These are phyloP conservation scores for Teratosphaeria epicoccoides DNA, from an alignment of 2,329 filamentous ascomycete genomes.

Conservation along the genomic window DNA sequence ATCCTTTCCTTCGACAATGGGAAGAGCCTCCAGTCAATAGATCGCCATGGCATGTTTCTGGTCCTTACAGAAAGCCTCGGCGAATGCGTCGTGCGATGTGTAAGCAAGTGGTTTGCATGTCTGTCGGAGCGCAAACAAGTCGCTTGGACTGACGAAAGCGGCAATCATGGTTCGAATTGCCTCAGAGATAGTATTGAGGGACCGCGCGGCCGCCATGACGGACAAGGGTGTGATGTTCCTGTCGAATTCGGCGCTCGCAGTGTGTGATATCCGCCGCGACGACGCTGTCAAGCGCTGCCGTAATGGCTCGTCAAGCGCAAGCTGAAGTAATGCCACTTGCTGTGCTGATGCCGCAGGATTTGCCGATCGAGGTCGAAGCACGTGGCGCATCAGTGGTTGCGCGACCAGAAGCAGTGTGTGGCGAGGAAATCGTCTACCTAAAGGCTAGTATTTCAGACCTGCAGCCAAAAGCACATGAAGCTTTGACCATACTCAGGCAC, in stretches of 20 bases:
- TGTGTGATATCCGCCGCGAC: no score
- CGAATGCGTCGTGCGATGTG: background rate
- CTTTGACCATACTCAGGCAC: background rate
- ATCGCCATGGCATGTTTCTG: background rate
- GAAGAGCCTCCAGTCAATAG: background rate
- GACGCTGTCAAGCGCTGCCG: background rate
- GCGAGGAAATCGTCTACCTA: no score
- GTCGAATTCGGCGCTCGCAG: no score
- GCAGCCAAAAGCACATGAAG: background rate
- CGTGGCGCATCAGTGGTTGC: background rate
- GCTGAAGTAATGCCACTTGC: background rate
- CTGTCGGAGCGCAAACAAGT: background rate
- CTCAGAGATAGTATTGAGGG: background rate
- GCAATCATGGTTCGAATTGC: background rate
- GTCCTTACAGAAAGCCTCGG: background rate
- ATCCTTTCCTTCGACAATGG: background rate
- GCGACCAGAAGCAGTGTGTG: background rate
- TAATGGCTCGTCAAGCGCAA: no score
- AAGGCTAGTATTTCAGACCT: background rate
- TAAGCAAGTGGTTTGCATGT: background rate
- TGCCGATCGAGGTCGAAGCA: background rate
- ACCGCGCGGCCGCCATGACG: background rate
- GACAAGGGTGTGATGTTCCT: background rate
- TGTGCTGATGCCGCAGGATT: background rate
- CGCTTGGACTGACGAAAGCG: background rate